Conservation (phyloP, 2,329 filamentous ascomycete species). For the Neonectria magnoliae region DNA sequence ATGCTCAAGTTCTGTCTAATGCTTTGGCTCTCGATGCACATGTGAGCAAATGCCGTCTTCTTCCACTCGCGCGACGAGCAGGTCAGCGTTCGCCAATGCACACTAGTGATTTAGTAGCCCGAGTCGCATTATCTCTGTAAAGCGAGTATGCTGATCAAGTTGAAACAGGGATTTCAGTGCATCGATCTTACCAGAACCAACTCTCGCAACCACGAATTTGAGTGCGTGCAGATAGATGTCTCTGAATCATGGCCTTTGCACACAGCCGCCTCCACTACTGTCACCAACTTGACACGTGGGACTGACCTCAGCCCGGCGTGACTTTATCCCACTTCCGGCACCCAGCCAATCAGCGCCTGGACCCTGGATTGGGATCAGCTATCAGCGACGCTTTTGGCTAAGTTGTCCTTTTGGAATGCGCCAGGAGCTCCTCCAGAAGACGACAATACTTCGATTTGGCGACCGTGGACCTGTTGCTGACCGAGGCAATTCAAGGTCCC, state of each 20-base stretch:
- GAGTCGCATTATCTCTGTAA: background rate
- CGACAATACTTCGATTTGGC: conserved; percentile 19
- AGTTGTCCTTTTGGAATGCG: conserved; percentile 44
- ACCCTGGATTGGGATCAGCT: conserved; percentile 33
- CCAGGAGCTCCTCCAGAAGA: conserved; percentile 27
- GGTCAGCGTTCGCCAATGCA: background rate
- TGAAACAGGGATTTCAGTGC: background rate
- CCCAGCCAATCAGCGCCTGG: conserved; percentile 36
- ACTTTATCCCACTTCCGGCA: conserved; percentile 38
- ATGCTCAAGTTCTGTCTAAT: background rate
- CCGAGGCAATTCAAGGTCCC: conserved; percentile 21
- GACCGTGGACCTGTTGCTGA: conserved; percentile 10
- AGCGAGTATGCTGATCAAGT: background rate
- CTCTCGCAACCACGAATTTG: background rate
- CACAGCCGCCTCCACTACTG: background rate
- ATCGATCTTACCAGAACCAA: background rate
- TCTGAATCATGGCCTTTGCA: background rate
- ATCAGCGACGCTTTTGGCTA: conserved; percentile 39
- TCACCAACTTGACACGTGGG: conserved; percentile 2
- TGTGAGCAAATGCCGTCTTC: background rate
- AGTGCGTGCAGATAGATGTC: background rate
- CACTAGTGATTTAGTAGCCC: background rate
- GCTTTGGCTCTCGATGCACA: too few species aligned
- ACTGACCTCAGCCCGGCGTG: conserved; percentile 28
- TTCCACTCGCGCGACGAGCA: background rate